These are phyloP conservation scores for Cryptosporidium viatorum DNA, from an alignment of 169 alveolate species.

Conservation along the genomic window DNA sequence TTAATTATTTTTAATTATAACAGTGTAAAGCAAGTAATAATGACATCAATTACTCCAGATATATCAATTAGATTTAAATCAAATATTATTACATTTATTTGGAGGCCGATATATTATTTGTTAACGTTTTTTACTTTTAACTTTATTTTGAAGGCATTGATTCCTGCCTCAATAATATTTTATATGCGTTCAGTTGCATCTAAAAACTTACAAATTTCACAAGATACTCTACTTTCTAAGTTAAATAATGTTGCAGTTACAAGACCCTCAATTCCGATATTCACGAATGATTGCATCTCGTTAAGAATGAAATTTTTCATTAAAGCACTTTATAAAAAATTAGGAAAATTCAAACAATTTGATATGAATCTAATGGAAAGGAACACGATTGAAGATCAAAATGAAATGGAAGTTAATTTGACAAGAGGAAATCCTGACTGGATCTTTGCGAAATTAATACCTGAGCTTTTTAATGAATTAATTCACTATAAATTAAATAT, in stretches of 20 bases:
- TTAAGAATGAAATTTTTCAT: conserved; percentile 68
- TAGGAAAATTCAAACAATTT: conserved; percentile 40
- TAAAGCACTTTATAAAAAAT: conserved; percentile 54
- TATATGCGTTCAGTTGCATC: conserved; percentile 72
- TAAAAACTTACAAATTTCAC: conserved; percentile 49
- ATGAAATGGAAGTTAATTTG: conserved; percentile 12
- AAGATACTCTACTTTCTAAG: conserved; percentile 51
- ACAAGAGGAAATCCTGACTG: conserved; percentile 43
- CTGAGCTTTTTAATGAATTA: conserved; percentile 64
- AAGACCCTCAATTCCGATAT: conserved; percentile 61
- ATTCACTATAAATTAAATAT: conserved; percentile 58
- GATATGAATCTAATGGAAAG: conserved; percentile 10
- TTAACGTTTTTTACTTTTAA: conserved; percentile 49
- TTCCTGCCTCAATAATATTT: conserved; percentile 66
- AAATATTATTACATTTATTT: conserved; percentile 27
- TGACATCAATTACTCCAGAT: conserved; percentile 12
- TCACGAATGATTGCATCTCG: conserved; percentile 50
- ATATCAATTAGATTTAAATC: conserved; percentile 10
- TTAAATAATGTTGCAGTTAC: conserved; percentile 72
- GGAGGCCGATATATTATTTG: conserved; percentile 44
- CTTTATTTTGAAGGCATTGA: conserved; percentile 61
- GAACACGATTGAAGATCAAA: neutral
- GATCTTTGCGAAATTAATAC: conserved; percentile 71
- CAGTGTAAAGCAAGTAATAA: conserved; percentile 32
- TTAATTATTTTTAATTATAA: conserved; percentile 42